Percentiles rank a stretch among this genome's conserved stretches.
phyloP scores from a whole-genome alignment of 768 basidiomycete genomes.

The Trametes maxima region DNA sequence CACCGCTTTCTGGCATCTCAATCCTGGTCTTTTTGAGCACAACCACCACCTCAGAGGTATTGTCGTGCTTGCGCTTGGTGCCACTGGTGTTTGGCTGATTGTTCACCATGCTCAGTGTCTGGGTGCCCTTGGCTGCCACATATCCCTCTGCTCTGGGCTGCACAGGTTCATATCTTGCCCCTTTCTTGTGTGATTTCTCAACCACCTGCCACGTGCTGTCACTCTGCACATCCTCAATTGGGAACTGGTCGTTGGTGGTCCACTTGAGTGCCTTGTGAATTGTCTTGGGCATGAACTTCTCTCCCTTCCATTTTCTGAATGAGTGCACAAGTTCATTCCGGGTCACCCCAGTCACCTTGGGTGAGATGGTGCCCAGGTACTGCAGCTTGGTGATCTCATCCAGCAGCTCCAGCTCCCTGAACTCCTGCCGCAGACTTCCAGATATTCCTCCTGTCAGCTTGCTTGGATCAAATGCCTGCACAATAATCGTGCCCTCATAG shows the following conservation, averaged over 20 bases:
- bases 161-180: neutral
- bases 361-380: constrained; percentile 27
- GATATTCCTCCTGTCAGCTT: constrained; percentile 18
- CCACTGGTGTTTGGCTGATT: too few species aligned
- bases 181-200: neutral
- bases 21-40: neutral
- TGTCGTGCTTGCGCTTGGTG: neutral
- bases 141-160: neutral
- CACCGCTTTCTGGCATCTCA: neutral
- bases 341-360: neutral
- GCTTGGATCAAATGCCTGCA: constrained; percentile 19
- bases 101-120: neutral
- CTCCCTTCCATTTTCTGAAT: too few species aligned
- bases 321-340: too few species aligned
- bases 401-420: constrained; percentile 37
- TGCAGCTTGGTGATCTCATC: constrained; percentile 36
- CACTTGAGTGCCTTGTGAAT: too few species aligned
- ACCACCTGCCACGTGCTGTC: neutral
- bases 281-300: too few species aligned
- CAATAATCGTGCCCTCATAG: constrained; percentile 23
- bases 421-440: constrained; percentile 24
- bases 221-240: neutral
- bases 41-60: neutral
- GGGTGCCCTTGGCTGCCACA: neutral
- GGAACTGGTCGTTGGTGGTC: neutral